Evolutionary conservation across 768 basidiomycete genomes (phyloP).

Genomic region (Leccinum barrowsii): DNA sequence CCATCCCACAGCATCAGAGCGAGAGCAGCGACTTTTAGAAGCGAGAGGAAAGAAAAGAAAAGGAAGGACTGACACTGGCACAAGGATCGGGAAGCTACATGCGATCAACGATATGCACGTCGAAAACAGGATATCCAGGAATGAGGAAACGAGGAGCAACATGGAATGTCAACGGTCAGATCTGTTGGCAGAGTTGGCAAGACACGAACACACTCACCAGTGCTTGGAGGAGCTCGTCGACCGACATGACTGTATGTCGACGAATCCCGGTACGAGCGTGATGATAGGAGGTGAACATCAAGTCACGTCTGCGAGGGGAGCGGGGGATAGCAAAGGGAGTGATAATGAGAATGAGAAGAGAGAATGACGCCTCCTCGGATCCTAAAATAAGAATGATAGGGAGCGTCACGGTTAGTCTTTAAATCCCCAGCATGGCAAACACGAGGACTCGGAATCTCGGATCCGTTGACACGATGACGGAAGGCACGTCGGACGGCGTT

Average conservation of each 20-base stretch:
- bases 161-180: background rate
- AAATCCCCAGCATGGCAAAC: background rate
- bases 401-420: background rate
- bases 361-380: background rate
- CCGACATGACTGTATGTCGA: slow-evolving; percentile 10
- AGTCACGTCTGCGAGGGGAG: background rate
- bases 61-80: slow-evolving; percentile 8
- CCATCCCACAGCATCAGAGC: background rate
- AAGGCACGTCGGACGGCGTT: background rate
- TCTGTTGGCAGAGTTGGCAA: background rate
- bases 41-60: background rate
- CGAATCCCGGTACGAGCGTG: background rate
- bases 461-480: background rate
- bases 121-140: background rate
- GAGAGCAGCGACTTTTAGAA: background rate
- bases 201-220: slow-evolving; percentile 6
- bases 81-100: slow-evolving; percentile 15
- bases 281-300: slow-evolving; percentile 9
- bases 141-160: background rate
- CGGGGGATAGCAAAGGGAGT: background rate
- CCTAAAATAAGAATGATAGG: background rate
- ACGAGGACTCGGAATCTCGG: background rate
- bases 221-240: slow-evolving; percentile 10
- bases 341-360: background rate
- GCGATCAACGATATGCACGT: background rate